Evolutionary conservation across 2,329 filamentous ascomycete genomes (phyloP).

Genomic region (Alternaria atra): DNA sequence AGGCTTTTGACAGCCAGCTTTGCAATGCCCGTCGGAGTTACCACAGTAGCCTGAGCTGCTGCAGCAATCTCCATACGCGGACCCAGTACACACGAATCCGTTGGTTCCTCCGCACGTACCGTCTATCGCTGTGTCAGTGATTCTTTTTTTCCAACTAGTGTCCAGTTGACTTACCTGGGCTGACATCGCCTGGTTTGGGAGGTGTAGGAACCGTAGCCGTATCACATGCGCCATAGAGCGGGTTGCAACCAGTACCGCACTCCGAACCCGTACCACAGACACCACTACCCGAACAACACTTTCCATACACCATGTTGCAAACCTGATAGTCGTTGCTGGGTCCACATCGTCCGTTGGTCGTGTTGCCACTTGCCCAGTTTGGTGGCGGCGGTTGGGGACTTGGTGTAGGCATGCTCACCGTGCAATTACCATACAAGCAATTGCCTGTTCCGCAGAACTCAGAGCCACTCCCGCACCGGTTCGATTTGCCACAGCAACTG

Average conservation of each 20-base stretch:
- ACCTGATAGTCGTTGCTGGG: too few relatives aligned
- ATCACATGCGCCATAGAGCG: too few relatives aligned
- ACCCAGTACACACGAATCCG: constrained; percentile 17
- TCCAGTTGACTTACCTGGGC: too few relatives aligned
- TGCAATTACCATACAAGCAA: neutral
- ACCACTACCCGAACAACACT: neutral
- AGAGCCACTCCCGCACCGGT: too few relatives aligned
- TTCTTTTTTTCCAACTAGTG: too few relatives aligned
- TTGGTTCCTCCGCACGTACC: constrained; percentile 6
- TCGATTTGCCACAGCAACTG: constrained; percentile 13
- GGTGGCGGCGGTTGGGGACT: neutral
- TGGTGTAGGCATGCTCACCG: constrained; percentile 5
- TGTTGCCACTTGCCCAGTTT: neutral
- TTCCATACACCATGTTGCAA: neutral
- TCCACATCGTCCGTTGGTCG: neutral
- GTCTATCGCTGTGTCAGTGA: too few relatives aligned
- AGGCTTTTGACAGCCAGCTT: too few relatives aligned
- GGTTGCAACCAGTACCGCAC: too few relatives aligned
- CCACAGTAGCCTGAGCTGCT: neutral
- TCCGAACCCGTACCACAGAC: neutral
- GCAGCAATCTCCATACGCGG: constrained; percentile 24
- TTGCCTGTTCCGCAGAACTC: too few relatives aligned
- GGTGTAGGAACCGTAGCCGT: too few relatives aligned
- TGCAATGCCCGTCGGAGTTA: neutral
- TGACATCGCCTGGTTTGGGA: too few relatives aligned